A percentile compares a stretch with the other conserved stretches of the same genome.
Evolutionary conservation across 495 filamentous ascomycete genomes (phyloP).

Genomic region (Penicillium steckii): DNA sequence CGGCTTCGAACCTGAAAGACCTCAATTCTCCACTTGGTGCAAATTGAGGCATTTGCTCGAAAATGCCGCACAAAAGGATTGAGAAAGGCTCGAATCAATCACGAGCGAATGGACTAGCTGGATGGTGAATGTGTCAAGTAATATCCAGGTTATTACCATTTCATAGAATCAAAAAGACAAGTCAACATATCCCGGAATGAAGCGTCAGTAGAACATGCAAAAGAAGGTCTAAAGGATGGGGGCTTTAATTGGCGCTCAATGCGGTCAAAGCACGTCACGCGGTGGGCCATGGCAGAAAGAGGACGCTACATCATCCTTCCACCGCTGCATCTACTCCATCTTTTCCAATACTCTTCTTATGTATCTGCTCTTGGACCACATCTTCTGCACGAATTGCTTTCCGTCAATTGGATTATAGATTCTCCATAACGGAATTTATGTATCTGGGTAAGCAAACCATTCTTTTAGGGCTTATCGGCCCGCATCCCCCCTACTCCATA

Average conservation of each 20-base stretch:
- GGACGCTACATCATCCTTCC: constrained; percentile 42
- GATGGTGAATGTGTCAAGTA: not conserved
- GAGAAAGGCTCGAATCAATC: constrained; percentile 2
- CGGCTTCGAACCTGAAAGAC: constrained; percentile 3
- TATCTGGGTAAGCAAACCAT: constrained; percentile 27
- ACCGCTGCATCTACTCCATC: constrained; percentile 25
- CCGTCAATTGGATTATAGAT: constrained; percentile 9
- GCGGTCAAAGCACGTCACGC: constrained; percentile 45
- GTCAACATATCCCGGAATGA: no score
- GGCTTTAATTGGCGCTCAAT: constrained; percentile 11
- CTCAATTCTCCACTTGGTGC: constrained; percentile 15
- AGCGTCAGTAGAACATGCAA: no score
- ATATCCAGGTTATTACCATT: not conserved
- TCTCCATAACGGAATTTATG: constrained; percentile 1
- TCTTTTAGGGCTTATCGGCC: constrained; percentile 20
- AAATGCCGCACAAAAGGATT: constrained; percentile 15
- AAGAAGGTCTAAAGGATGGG: not conserved
- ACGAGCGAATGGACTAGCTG: no score
- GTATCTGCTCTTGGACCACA: constrained; percentile 5
- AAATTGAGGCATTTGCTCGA: constrained; percentile 23
- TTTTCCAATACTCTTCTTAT: constrained; percentile 12
- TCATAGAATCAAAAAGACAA: no score
- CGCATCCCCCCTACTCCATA: constrained; percentile 1
- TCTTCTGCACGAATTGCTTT: constrained; percentile 4
- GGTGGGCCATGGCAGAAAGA: constrained; percentile 44